Evolutionary conservation across 805 yeast genomes (phyloP).

Genomic region (Suhomyces pyralidae): DNA sequence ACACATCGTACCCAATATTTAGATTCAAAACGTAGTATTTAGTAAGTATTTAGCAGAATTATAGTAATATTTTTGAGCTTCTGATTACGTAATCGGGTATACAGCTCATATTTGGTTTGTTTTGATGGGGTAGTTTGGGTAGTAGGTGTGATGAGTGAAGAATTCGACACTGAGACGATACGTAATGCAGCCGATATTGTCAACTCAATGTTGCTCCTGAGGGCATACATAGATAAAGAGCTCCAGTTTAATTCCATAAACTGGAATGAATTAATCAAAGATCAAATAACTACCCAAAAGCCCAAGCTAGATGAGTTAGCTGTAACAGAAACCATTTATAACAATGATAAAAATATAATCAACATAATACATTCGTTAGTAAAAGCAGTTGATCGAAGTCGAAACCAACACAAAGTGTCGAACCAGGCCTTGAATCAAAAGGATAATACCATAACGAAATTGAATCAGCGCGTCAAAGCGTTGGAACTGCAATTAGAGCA

Average conservation of each 20-base stretch:
- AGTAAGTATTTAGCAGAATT: too few species aligned
- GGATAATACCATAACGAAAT: slow-evolving; percentile 25
- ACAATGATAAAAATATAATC: slow-evolving; percentile 32
- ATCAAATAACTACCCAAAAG: slow-evolving; percentile 18
- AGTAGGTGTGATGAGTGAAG: background rate
- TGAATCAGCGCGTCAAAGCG: slow-evolving; percentile 19
- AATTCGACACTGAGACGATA: slow-evolving; percentile 31
- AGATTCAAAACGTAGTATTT: background rate
- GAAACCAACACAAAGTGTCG: slow-evolving; percentile 29
- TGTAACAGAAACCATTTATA: slow-evolving; percentile 28
- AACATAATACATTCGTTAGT: slow-evolving; percentile 35
- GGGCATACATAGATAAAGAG: slow-evolving; percentile 33
- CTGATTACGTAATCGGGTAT: background rate
- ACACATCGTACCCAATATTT: background rate
- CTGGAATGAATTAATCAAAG: slow-evolving; percentile 28
- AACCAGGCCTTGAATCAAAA: slow-evolving; percentile 27
- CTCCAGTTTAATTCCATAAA: slow-evolving; percentile 34
- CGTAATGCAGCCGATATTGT: slow-evolving; percentile 35
- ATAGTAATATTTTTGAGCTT: too few species aligned
- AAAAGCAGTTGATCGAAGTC: slow-evolving; percentile 27
- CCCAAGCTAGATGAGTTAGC: slow-evolving; percentile 14
- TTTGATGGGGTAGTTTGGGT: background rate
- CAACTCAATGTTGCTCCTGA: slow-evolving; percentile 31
- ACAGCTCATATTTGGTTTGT: background rate
- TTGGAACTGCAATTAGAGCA: slow-evolving; percentile 19